A percentile compares a stretch with the other conserved stretches of the same genome.
Conservation (phyloP, 2,329 filamentous ascomycete genomes). For the Bipolaris bicolor region DNA sequence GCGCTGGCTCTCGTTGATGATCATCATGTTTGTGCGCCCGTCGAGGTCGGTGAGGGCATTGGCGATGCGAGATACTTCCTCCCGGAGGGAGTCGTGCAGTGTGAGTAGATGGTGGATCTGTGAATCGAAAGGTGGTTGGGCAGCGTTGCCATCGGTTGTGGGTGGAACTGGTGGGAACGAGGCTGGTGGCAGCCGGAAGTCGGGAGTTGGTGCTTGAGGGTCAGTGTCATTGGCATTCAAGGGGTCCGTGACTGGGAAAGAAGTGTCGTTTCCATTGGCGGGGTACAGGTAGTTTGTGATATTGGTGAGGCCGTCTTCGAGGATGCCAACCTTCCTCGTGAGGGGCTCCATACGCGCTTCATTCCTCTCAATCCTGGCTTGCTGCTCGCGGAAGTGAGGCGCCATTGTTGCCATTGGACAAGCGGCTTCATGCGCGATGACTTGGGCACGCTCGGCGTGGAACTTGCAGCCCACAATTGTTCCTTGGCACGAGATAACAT, state of each 20-base stretch:
- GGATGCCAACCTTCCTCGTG: conserved; percentile 52
- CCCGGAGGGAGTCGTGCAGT: conserved; percentile 65
- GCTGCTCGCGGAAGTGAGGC: conserved; percentile 52
- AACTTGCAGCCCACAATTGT: conserved; percentile 52
- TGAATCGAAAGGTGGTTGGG: conserved; percentile 52
- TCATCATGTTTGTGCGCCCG: conserved; percentile 65
- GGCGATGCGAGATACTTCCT: conserved; percentile 63
- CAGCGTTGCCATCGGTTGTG: conserved; percentile 28
- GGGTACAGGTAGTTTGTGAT: conserved; percentile 53
- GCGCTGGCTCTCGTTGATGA: conserved; percentile 67
- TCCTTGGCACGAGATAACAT: conserved; percentile 53
- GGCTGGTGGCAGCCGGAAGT: conserved; percentile 44
- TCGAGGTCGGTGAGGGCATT: conserved; percentile 65
- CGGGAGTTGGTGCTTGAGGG: conserved; percentile 45
- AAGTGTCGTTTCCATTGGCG: conserved; percentile 39
- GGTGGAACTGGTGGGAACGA: conserved; percentile 42
- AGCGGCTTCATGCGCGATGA: conserved; percentile 49
- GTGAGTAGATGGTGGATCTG: conserved; percentile 65
- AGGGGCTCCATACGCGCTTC: conserved; percentile 53
- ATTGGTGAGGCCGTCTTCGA: conserved; percentile 53
- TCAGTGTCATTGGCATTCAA: conserved; percentile 41
- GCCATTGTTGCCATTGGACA: conserved; percentile 57
- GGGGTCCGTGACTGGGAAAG: conserved; percentile 42
- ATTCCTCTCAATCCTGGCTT: conserved; percentile 52
- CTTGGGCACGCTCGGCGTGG: conserved; percentile 47